Evolutionary conservation across 257 asterid species (phyloP), one percentile per base, ranked within the genome.

Genomic region (Mitragyna speciosa): DNA sequence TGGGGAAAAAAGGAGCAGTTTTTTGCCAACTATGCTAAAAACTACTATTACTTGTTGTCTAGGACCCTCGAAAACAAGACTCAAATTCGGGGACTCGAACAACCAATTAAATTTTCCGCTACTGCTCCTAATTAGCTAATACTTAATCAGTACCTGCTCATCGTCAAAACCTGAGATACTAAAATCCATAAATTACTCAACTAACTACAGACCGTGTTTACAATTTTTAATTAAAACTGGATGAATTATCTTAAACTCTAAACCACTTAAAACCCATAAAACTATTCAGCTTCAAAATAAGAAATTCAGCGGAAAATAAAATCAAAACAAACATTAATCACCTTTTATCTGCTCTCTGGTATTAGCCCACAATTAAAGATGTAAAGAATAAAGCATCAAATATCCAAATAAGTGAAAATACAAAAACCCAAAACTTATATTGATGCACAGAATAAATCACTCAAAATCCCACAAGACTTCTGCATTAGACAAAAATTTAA

Each of bases 291-390:
- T 49, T 49, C 79, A 16, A 24, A 67, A 5, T 30, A 77, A 12
- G 22, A 7, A 67, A 33, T 1, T 36, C 7, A 56, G 78, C 14
- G 17, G 10, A 12, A 39, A 76, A 7, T n/a, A 11, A 75, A 59
- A 16, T 75, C 70, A 47, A 52, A 47, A 31, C 33, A 45, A 51
- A 61, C 78, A 79, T 26, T 33, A 72, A 78, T 31, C 41, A 33
- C 61, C 73, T 19, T 65, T 48, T 26, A 31, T 54, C 59, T 49
- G 16, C 16, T 26, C 0, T 33, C 49, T 16, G 48, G 47, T 56
- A 73, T 48, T 64, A 9, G 12, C 22, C 51, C 12, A 20, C 24
- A 54, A 59, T 24, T 54, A 20, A 52, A 1, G 59, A 59, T 39
- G 20, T 17, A 56, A n/a, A 41, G 68, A n/a, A 43, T 36, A 79